Evolutionary conservation across 352 stramenopile species (phyloP).

Genomic region (Pythium dissotocum): DNA sequence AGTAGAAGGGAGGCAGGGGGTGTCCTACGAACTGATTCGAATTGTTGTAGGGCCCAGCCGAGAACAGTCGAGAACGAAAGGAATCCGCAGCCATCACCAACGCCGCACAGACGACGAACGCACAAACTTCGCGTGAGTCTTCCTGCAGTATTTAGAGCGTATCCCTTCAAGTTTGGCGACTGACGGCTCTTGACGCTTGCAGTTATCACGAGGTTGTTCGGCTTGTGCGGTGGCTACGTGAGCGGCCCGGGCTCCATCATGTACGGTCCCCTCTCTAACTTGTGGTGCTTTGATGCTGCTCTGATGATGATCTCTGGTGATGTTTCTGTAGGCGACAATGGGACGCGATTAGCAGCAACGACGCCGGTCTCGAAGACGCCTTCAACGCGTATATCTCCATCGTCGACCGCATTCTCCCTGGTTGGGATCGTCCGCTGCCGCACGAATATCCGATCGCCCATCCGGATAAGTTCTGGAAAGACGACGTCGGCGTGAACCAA

Average conservation of each 20-base stretch:
- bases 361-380: conserved; percentile 34
- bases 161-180: neutral
- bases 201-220: conserved; percentile 40
- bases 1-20: neutral
- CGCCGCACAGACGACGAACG: conserved; percentile 12
- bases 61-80: conserved; percentile 49
- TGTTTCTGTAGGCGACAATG: conserved; percentile 46
- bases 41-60: conserved; percentile 42
- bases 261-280: conserved; percentile 26
- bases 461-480: conserved; percentile 63
- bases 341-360: conserved; percentile 53
- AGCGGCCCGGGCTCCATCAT: conserved; percentile 54
- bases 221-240: conserved; percentile 55
- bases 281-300: neutral
- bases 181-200: neutral
- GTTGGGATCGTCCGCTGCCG: conserved; percentile 51
- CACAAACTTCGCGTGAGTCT: conserved; percentile 18
- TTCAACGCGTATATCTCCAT: conserved; percentile 58
- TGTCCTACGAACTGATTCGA: neutral
- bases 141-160: neutral
- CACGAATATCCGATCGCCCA: conserved; percentile 53
- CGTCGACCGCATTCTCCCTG: conserved; percentile 65
- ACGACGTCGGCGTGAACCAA: conserved; percentile 39
- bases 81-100: conserved; percentile 33
- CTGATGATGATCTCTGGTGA: neutral